Evolutionary conservation across 73 alveolate species (phyloP).

Genomic region (Stentor roeselii): DNA sequence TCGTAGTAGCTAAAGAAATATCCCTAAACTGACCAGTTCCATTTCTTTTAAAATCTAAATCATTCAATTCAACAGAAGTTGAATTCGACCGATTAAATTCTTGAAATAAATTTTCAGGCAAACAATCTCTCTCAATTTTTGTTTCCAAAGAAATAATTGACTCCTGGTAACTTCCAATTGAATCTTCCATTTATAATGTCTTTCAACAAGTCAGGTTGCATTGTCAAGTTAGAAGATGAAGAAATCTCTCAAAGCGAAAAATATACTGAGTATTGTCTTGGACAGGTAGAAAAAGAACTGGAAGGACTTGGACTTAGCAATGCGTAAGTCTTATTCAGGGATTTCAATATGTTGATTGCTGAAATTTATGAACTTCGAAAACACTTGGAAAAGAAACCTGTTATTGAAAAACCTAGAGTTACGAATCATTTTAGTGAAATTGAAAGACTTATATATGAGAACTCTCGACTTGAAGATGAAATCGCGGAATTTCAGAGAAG

Average conservation of each 20-base stretch:
- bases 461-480: not conserved
- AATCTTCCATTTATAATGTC: too few relatives aligned
- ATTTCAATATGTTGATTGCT: too few relatives aligned
- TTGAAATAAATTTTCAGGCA: too few relatives aligned
- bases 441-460: not conserved
- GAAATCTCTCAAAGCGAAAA: not conserved
- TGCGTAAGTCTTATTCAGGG: not conserved
- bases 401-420: not conserved
- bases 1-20: too few relatives aligned
- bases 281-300: constrained; percentile 27
- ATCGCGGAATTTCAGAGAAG: not conserved
- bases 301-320: constrained; percentile 5
- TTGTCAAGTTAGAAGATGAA: not conserved
- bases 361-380: not conserved
- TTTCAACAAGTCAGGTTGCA: not conserved
- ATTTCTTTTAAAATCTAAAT: too few relatives aligned
- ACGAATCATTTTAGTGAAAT: not conserved
- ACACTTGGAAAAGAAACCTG: not conserved
- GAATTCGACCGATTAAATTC: too few relatives aligned
- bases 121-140: too few relatives aligned
- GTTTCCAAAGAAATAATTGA: too few relatives aligned
- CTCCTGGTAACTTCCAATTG: too few relatives aligned
- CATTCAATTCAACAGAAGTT: too few relatives aligned
- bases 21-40: too few relatives aligned
- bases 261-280: constrained; percentile 18